These are phyloP conservation scores for Blastocladiella britannica DNA, from an alignment of 192 early-diverging fungal genomes.

Conservation along the genomic window DNA sequence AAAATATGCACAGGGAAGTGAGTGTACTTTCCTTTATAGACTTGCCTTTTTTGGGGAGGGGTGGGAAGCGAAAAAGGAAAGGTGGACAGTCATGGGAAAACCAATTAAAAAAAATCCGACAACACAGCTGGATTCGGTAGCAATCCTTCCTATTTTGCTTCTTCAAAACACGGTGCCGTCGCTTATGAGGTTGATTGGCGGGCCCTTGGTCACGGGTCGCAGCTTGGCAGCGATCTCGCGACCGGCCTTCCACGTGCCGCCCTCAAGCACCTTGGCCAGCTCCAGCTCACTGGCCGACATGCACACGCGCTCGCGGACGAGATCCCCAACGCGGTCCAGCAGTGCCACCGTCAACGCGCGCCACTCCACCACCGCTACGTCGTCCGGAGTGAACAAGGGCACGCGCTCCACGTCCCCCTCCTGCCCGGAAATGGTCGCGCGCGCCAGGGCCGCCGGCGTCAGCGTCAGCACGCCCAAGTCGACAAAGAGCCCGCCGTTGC, in stretches of 20 bases:
- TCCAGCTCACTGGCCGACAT: constrained; percentile 32
- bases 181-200: constrained; percentile 72
- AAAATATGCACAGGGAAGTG: too few species aligned
- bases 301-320: constrained; percentile 31
- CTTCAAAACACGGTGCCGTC: constrained; percentile 63
- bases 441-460: constrained; percentile 23
- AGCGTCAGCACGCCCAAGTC: constrained; percentile 59
- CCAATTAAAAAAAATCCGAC: constrained; percentile 8
- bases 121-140: constrained; percentile 9
- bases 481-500: constrained; percentile 72
- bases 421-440: constrained; percentile 13
- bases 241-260: constrained; percentile 85
- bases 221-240: constrained; percentile 63
- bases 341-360: constrained; percentile 70
- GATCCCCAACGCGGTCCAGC: constrained; percentile 47
- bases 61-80: constrained; percentile 9
- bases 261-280: constrained; percentile 73
- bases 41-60: constrained; percentile 2
- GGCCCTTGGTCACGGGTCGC: constrained; percentile 59
- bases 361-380: constrained; percentile 82
- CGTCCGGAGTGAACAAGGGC: constrained; percentile 50
- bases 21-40: constrained; percentile 2
- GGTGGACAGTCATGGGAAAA: constrained; percentile 5
- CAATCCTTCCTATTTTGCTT: constrained; percentile 5
- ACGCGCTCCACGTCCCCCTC: constrained; percentile 16